Evolutionary conservation across 192 early-diverging fungal genomes (phyloP), one percentile per base, ranked within the genome.

Genomic region (Rhizophagus clarus): DNA sequence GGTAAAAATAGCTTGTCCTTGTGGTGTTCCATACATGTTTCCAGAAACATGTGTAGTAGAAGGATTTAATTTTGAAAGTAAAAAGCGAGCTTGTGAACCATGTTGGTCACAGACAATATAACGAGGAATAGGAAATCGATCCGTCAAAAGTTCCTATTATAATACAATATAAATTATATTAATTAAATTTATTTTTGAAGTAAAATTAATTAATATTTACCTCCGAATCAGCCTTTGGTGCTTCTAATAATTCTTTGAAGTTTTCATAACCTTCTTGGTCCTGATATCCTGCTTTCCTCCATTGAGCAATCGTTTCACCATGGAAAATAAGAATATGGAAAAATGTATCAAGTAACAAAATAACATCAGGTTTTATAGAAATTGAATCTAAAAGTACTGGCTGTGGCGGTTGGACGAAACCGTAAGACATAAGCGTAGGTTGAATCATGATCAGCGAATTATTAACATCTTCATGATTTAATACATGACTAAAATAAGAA

Each of bases 281-380:
- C 45, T 99, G 98, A 83, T 98, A 99, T 14, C 94, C 94, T 8
- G 95, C 95, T 76, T 97, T 95, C 61, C 98, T 89, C 98, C 98
- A 99, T 73, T 93, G 92, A 17, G 97, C 96, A 82, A 99, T 94
- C 2, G 95, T 97, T 81, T 96, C 95, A 62, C 98, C 98, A 80
- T 99, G 98, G 95, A 96, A 99, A 81, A 99, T 98, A 26, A 99
- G 92, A 61, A 98, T 94, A 84, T 99, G 96, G 94, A 99, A 99
- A 88, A 96, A 99, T 8, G 98, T 98, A 83, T 99, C 98, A 34
- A 99, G 86, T 10, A 99, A 86, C 47, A 99, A 78, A 66, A 98
- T 95, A 10, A 91, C 90, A 81, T 99, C 96, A 7, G 95, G 93
- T 84, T 98, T 96, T 85, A 99, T 94, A 29, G 98, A 99, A n/a